Conservation (phyloP, 495 filamentous ascomycete genomes). For the Lasiosphaeria ovina region DNA sequence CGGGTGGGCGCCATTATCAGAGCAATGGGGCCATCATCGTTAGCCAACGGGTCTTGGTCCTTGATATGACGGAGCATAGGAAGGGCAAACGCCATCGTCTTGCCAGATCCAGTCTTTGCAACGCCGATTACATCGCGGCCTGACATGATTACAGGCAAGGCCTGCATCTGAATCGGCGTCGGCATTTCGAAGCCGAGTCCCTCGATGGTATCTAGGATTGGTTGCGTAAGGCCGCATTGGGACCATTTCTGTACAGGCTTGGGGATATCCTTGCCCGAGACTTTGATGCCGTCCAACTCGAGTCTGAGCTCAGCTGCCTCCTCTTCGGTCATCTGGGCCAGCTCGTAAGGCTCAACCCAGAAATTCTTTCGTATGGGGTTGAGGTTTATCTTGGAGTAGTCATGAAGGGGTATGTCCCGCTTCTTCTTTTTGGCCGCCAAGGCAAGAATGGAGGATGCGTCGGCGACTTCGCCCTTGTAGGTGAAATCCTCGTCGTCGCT, state of each 20-base stretch:
- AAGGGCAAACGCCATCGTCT: slow-evolving; percentile 91
- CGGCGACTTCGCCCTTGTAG: slow-evolving; percentile 68
- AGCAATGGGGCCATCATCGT: slow-evolving; percentile 81
- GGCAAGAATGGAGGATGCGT: slow-evolving; percentile 76
- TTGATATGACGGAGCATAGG: slow-evolving; percentile 98
- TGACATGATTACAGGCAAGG: slow-evolving; percentile 92
- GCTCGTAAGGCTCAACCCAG: slow-evolving; percentile 84
- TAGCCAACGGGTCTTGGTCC: slow-evolving; percentile 80
- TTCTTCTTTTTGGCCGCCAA: slow-evolving; percentile 93
- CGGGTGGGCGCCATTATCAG: slow-evolving; percentile 93
- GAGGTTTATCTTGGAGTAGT: slow-evolving; percentile 83
- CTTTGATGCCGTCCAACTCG: slow-evolving; percentile 94
- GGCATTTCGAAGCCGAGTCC: slow-evolving; percentile 82
- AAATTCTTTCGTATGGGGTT: slow-evolving; percentile 89
- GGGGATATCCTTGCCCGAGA: slow-evolving; percentile 77
- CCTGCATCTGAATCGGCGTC: slow-evolving; percentile 92
- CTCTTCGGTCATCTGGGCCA: slow-evolving; percentile 80
- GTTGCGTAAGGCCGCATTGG: slow-evolving; percentile 83
- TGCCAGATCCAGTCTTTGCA: slow-evolving; percentile 98
- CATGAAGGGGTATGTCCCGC: slow-evolving; percentile 84
- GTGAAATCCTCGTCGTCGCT: slow-evolving; percentile 78
- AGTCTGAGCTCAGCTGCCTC: slow-evolving; percentile 78
- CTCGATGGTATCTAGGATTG: slow-evolving; percentile 84
- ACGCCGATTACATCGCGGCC: slow-evolving; percentile 95
- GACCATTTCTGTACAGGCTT: slow-evolving; percentile 96